Conservation (phyloP, 805 yeast species). For the Lachancea quebecensis region DNA sequence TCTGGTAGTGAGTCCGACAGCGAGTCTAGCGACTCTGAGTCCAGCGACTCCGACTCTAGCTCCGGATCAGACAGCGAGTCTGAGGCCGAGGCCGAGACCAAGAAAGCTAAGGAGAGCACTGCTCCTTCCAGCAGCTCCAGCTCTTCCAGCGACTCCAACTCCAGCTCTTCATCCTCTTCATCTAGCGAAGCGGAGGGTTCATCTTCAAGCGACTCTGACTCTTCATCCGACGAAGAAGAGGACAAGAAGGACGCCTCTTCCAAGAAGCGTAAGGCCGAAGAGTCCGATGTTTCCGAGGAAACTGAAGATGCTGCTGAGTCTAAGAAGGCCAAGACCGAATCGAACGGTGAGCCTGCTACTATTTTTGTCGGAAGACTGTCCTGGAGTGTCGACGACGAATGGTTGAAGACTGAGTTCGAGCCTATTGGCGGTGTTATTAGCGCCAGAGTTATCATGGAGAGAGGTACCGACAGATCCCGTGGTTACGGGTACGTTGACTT, state of each 20-base stretch:
- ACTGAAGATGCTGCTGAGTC: slow-evolving; percentile 32
- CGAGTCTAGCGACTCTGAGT: slow-evolving; percentile 15
- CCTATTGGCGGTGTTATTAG: slow-evolving; percentile 69
- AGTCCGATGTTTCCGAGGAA: slow-evolving; percentile 20
- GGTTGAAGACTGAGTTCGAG: slow-evolving; percentile 85
- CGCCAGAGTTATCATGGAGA: slow-evolving; percentile 93
- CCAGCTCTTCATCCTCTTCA: slow-evolving; percentile 11
- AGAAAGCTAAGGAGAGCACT: slow-evolving; percentile 15
- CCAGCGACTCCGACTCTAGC: slow-evolving; percentile 13
- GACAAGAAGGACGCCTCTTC: slow-evolving; percentile 27
- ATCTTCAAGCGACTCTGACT: slow-evolving; percentile 28
- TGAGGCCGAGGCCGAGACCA: slow-evolving; percentile 1
- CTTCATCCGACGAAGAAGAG: slow-evolving; percentile 15
- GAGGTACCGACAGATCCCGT: slow-evolving; percentile 86
- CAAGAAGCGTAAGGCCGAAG: slow-evolving; percentile 35
- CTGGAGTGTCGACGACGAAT: slow-evolving; percentile 93
- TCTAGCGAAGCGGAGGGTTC: slow-evolving; percentile 13
- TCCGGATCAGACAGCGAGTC: slow-evolving; percentile 14
- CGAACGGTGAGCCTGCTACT: slow-evolving; percentile 66
- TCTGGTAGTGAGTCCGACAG: slow-evolving; percentile 15
- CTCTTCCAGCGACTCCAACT: slow-evolving; percentile 18
- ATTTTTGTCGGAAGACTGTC: slow-evolving; percentile 95
- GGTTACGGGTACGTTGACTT: slow-evolving; percentile 98
- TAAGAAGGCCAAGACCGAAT: slow-evolving; percentile 46
- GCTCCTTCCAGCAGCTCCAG: slow-evolving; percentile 12